Evolutionary conservation across 2,329 filamentous ascomycete species (phyloP), one percentile per base, ranked within the genome.

Genomic region (Fusarium foetens): DNA sequence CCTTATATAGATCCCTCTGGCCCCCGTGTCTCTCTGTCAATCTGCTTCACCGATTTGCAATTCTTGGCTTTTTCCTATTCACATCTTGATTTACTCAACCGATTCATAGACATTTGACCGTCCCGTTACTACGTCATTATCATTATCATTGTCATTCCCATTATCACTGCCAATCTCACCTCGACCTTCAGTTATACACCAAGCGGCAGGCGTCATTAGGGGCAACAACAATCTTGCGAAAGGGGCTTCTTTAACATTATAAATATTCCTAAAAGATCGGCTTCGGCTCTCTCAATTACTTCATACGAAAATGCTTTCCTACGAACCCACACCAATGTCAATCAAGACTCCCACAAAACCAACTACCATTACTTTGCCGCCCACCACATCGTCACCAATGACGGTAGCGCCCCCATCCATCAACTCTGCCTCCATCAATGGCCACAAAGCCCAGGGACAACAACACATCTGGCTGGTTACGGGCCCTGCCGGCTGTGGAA

Each of bases 391-490:
- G 23, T 72, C 74, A 53, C 66, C 66, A 71, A 74, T 77, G 60
- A 66, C 72, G 58, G 70, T 57, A 57, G 53, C 57, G 35, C 68
- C 75, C 35, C 63, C 69, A 53, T 71, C 77, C n/a, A 78, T 76
- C 49, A 75, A 78, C 65, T 76, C 81, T 8, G 74, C 76, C 52
- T 71, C 79, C 33, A 69, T 79, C 54, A 80, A 74, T 65, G 79
- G 79, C 63, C 70, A 77, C 33, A 70, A 78, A 59, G 80, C 61
- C 41, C 66, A 72, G 36, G 66, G 81, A 63, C 80, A 85, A 64
- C 90, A 91, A 77, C 92, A 94, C 80, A 94, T 95, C 79, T 95
- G 92, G 92, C 86, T 95, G 66, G 89, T 95, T 57, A 94, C 92
- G 3, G 93, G 93, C 33, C 93, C 93, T 57, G 92, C 93, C 46